These are phyloP conservation scores for Cornus kousa DNA, from an alignment of 148 eudicot genomes.

Conservation along the genomic window DNA sequence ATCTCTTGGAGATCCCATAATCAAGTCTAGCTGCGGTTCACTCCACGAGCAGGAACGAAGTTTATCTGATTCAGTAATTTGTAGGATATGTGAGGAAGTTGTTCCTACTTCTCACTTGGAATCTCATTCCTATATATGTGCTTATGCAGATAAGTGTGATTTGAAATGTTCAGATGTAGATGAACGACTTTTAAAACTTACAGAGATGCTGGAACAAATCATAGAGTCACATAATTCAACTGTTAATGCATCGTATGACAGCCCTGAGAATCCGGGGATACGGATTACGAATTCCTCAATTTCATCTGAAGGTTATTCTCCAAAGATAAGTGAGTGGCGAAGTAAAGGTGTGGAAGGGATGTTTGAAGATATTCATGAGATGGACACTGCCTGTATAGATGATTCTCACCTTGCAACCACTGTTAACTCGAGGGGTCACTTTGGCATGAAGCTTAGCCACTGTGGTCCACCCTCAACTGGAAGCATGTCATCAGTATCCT, in stretches of 20 bases:
- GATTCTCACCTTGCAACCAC: slow-evolving; percentile 32
- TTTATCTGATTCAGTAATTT: slow-evolving; percentile 43
- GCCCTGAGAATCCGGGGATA: slow-evolving; percentile 38
- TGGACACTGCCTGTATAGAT: slow-evolving; percentile 67
- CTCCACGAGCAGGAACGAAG: slow-evolving; percentile 29
- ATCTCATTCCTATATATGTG: slow-evolving; percentile 68
- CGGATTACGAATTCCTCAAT: slow-evolving; percentile 19
- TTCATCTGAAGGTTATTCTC: slow-evolving; percentile 44
- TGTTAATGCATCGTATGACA: slow-evolving; percentile 32
- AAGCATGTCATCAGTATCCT: slow-evolving; percentile 57
- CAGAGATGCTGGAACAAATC: slow-evolving; percentile 54
- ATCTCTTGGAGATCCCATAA: slow-evolving; percentile 18
- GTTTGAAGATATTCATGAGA: slow-evolving; percentile 75
- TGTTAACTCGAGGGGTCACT: slow-evolving; percentile 36
- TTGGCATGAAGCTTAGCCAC: slow-evolving; percentile 40
- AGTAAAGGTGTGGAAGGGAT: slow-evolving; percentile 56
- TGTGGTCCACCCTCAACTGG: slow-evolving; percentile 51
- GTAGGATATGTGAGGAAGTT: slow-evolving; percentile 62
- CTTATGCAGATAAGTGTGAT: slow-evolving; percentile 63
- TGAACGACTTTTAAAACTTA: slow-evolving; percentile 45
- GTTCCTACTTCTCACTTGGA: slow-evolving; percentile 54
- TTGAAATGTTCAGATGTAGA: slow-evolving; percentile 36
- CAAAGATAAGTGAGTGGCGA: slow-evolving; percentile 49
- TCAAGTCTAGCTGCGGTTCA: slow-evolving; percentile 13
- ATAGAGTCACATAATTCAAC: slow-evolving; percentile 35